Evolutionary conservation across 164 flowering plant species (phyloP).

Genomic region (Aristolochia californica): DNA sequence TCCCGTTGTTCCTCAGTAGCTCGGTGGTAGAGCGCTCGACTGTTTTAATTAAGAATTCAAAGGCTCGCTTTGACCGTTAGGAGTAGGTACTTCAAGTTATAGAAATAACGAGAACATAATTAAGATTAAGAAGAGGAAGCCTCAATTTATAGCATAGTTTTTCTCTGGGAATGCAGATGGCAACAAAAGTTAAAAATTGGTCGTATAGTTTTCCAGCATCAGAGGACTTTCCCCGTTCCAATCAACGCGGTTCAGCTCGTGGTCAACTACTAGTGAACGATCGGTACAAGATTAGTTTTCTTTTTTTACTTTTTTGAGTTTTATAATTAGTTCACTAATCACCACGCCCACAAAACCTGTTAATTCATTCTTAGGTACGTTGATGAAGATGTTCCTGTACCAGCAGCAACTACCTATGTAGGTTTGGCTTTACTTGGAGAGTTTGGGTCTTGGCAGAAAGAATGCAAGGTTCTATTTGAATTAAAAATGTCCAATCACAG

Average conservation of each 20-base stretch:
- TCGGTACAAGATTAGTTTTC: slow-evolving; percentile 20
- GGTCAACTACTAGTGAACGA: slow-evolving; percentile 61
- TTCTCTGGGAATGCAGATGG: slow-evolving; percentile 23
- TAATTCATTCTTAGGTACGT: slow-evolving; percentile 26
- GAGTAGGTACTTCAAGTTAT: too few species aligned
- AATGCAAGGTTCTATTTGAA: slow-evolving; percentile 65
- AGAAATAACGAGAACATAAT: too few species aligned
- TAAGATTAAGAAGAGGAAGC: too few species aligned
- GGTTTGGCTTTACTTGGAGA: slow-evolving; percentile 78
- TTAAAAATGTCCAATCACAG: too few species aligned
- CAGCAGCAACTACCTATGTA: slow-evolving; percentile 48
- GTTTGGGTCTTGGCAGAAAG: slow-evolving; percentile 78
- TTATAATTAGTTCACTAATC: too few species aligned
- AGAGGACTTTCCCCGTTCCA: slow-evolving; percentile 39
- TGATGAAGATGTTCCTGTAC: slow-evolving; percentile 17
- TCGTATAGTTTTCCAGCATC: slow-evolving; percentile 71
- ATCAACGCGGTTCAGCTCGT: slow-evolving; percentile 43
- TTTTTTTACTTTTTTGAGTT: too few species aligned
- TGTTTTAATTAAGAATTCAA: too few species aligned
- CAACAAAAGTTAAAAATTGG: slow-evolving; percentile 60
- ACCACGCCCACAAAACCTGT: too few species aligned
- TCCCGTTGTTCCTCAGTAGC: too few species aligned
- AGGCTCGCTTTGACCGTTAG: too few species aligned
- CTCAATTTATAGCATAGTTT: too few species aligned
- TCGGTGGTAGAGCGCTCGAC: too few species aligned